Evolutionary conservation across 768 basidiomycete species (phyloP), one percentile per base, ranked within the genome.

Genomic region (Boletus pseudo-olivaceus): DNA sequence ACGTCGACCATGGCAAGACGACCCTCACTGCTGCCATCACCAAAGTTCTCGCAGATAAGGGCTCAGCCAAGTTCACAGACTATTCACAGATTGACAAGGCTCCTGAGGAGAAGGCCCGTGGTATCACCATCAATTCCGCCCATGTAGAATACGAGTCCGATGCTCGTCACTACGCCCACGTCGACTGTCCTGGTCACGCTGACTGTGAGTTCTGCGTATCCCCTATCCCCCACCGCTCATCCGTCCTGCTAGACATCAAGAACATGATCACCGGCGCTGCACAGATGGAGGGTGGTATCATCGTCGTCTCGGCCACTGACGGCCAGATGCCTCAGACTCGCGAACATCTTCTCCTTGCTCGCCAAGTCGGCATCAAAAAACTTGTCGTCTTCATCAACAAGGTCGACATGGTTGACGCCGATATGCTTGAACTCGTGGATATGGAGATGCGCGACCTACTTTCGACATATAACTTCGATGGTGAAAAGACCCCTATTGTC

Each of bases 381-480:
- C 84, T 99, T 35, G 93, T 98, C 54, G 97, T 99, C 61, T 99
- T 97, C 80, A 94, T 99, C 74, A 99, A 99, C 88, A 99, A 99
- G 76, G 87, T 99, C 56, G 97, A 99, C 76, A 84, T 88, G 78
- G 90, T 98, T 57, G 97, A 99, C 80, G 84, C 88, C 6, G 97
- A 99, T 80, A 98, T 99, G 94, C 78, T 98, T 53, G 93, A 97
- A 77, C 88, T 99, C 55, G 97, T 99, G 56, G 97, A 99, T 64
- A 98, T 99, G 95, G 97, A 99, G 81, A 99, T 99, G 87, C 87
- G 97, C 55, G 97, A 99, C 68, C 80, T 99, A 11, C 81, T 99
- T 23, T 75, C 84, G 4, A 85, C 84, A 14, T 98, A 98, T 77
- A 90, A 93, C 64, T 99, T 90, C 60, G 97, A 99, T 64, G 97